Evolutionary conservation across 176 grass and related monocot genomes (phyloP).

Genomic region (Cenchrus americanus): DNA sequence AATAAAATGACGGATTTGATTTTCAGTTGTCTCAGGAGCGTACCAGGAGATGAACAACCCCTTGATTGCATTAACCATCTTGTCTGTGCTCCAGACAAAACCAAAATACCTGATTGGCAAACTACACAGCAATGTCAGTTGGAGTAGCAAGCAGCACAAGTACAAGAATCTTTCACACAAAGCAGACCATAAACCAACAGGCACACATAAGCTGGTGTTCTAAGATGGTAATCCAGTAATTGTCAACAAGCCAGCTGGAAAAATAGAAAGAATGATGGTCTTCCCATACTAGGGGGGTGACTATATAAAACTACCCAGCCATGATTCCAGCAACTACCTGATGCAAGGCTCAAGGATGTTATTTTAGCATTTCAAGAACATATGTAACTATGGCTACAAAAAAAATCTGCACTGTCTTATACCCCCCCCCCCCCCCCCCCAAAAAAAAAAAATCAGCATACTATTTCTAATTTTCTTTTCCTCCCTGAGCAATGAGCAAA

Average conservation of each 20-base stretch:
- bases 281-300: no score
- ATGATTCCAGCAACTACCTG: not conserved
- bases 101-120: constrained; percentile 4
- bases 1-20: not conserved
- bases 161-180: not conserved
- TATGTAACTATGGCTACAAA: not conserved
- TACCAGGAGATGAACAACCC: constrained; percentile 95
- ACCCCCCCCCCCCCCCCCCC: not conserved
- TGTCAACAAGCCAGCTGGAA: not conserved
- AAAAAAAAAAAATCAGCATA: not conserved
- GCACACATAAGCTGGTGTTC: not conserved
- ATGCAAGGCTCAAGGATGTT: not conserved
- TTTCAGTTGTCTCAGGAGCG: not conserved
- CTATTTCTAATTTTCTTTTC: not conserved
- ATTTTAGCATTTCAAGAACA: not conserved
- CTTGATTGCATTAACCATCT: constrained; percentile 95
- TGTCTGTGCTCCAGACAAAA: not conserved
- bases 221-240: not conserved
- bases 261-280: not conserved
- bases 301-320: not conserved
- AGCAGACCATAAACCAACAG: no score
- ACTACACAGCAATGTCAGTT: not conserved
- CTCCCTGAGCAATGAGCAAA: not conserved
- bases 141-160: not conserved
- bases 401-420: not conserved